Conservation (phyloP, 345 rosid genomes). For the Reutealis trisperma region DNA sequence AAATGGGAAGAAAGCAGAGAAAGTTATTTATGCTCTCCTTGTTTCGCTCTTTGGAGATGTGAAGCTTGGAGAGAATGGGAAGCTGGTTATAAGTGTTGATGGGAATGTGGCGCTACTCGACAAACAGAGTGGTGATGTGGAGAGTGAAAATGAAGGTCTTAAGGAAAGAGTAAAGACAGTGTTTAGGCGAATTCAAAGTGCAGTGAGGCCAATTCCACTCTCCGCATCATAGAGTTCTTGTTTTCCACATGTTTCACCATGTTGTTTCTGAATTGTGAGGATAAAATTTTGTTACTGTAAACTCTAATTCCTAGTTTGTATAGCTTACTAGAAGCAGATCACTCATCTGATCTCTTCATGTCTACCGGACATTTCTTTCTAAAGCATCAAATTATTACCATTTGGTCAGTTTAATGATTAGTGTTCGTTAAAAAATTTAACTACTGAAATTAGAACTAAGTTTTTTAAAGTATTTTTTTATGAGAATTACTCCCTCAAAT, state of each 20-base stretch:
- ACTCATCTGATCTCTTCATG: not conserved
- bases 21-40: conserved; percentile 74
- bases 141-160: conserved; percentile 81
- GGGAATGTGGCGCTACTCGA: conserved; percentile 77
- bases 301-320: not conserved
- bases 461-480: too few species aligned
- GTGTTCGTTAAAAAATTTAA: too few species aligned
- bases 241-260: not conserved
- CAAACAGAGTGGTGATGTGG: conserved; percentile 85
- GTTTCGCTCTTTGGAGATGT: conserved; percentile 92
- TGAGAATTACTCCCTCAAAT: too few species aligned
- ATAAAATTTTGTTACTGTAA: not conserved
- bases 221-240: conserved; percentile 35
- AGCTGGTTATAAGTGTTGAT: conserved; percentile 67
- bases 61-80: conserved; percentile 76
- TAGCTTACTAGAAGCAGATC: not conserved
- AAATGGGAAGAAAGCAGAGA: conserved; percentile 69
- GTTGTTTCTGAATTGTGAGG: not conserved
- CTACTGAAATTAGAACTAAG: too few species aligned
- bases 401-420: too few species aligned
- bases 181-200: conserved; percentile 63
- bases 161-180: conserved; percentile 77
- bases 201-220: conserved; percentile 76
- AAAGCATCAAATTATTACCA: too few species aligned
- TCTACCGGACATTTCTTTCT: too few species aligned